A percentile compares a stretch with the other conserved stretches of the same genome.
Evolutionary conservation across 495 filamentous ascomycete genomes (phyloP).

Genomic region (Elasticomyces elasticus): DNA sequence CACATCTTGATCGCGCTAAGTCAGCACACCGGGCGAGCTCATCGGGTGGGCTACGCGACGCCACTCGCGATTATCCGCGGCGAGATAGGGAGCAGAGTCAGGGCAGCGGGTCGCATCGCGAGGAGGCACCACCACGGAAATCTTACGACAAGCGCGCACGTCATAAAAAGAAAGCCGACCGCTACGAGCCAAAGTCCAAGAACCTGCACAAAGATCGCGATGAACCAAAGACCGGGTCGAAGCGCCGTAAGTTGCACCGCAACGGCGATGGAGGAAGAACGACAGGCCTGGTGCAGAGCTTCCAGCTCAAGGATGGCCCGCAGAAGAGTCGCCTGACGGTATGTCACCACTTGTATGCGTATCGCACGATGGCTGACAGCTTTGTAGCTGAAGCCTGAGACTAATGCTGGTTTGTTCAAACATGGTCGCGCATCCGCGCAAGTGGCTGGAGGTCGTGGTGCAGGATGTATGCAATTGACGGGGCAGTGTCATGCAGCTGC

Average conservation of each 20-base stretch:
- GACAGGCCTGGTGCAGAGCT: slow-evolving; percentile 49
- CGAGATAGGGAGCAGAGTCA: not conserved
- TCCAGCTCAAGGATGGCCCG: slow-evolving; percentile 53
- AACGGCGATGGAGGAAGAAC: slow-evolving; percentile 32
- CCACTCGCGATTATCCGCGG: not conserved
- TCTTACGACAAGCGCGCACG: slow-evolving; percentile 30
- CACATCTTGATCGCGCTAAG: not conserved
- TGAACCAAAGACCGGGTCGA: slow-evolving; percentile 22
- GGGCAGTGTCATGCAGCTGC: not conserved
- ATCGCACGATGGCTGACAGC: not conserved
- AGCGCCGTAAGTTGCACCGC: slow-evolving; percentile 30
- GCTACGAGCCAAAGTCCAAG: slow-evolving; percentile 40
- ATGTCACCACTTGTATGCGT: slow-evolving; percentile 22
- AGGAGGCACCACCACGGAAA: not conserved
- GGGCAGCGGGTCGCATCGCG: not conserved
- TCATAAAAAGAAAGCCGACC: slow-evolving; percentile 28
- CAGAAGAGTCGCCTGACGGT: slow-evolving; percentile 47
- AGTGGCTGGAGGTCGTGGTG: slow-evolving; percentile 36
- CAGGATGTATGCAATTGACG: slow-evolving; percentile 30
- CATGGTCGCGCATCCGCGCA: slow-evolving; percentile 59
- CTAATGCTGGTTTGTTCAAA: slow-evolving; percentile 55
- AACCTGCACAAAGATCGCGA: slow-evolving; percentile 27
- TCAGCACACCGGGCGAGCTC: not conserved
- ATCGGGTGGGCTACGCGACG: not conserved
- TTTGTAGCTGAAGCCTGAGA: slow-evolving; percentile 50